phyloP scores from a whole-genome alignment of 2,329 filamentous ascomycete species.

The Chaetothyriales sp. region DNA sequence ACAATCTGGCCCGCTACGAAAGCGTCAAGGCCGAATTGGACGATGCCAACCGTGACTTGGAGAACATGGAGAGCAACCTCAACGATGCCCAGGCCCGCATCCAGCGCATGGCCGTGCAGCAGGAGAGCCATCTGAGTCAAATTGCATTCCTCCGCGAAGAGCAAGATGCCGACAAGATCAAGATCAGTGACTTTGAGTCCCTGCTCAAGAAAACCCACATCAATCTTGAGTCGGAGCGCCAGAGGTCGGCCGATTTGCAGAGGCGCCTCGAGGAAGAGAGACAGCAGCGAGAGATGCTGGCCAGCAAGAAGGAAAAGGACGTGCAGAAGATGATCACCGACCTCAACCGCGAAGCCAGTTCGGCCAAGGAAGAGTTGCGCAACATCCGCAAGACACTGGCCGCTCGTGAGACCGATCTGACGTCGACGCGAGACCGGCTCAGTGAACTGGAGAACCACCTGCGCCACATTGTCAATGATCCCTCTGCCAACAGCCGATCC shows the following conservation, averaged over 20 bases:
- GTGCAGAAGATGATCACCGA: slow-evolving; percentile 88
- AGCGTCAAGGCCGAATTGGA: slow-evolving; percentile 70
- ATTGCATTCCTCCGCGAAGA: slow-evolving; percentile 92
- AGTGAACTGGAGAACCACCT: slow-evolving; percentile 83
- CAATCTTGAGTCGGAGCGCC: slow-evolving; percentile 69
- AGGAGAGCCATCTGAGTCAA: slow-evolving; percentile 83
- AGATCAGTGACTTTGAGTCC: slow-evolving; percentile 85
- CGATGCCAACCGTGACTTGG: slow-evolving; percentile 75
- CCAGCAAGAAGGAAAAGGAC: slow-evolving; percentile 82
- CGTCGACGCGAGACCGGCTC: slow-evolving; percentile 79
- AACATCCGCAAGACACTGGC: slow-evolving; percentile 70
- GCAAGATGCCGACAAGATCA: slow-evolving; percentile 94
- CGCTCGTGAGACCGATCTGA: slow-evolving; percentile 73
- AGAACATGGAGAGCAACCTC: slow-evolving; percentile 70
- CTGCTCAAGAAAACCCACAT: slow-evolving; percentile 67
- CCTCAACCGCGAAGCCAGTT: slow-evolving; percentile 69
- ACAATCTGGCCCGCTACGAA: slow-evolving; percentile 64
- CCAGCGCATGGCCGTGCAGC: slow-evolving; percentile 74
- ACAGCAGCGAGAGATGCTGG: slow-evolving; percentile 73
- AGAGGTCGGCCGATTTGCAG: slow-evolving; percentile 58
- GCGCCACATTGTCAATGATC: slow-evolving; percentile 72
- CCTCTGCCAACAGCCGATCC: slow-evolving; percentile 72
- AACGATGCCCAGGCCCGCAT: slow-evolving; percentile 77
- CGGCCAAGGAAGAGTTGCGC: slow-evolving; percentile 73
- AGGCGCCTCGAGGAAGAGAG: slow-evolving; percentile 66